phyloP scores from a whole-genome alignment of 306 rosid species.

The Mucuna pruriens region DNA sequence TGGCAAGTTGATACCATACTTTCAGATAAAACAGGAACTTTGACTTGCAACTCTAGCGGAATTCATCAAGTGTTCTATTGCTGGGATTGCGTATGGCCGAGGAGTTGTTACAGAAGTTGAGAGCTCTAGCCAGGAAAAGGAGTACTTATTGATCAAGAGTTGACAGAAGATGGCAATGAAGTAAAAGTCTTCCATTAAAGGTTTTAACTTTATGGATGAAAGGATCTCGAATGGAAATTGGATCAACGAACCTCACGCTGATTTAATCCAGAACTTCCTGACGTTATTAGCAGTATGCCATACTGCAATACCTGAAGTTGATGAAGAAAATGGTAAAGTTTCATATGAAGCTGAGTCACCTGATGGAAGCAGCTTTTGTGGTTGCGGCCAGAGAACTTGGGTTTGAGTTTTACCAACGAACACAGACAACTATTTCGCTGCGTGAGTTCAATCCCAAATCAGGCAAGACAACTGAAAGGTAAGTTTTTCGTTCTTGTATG shows the following conservation, averaged over 20 bases:
- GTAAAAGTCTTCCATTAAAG: constrained; percentile 59
- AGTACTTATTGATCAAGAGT: constrained; percentile 36
- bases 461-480: constrained; percentile 60
- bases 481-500: constrained; percentile 24
- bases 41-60: constrained; percentile 98
- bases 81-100: constrained; percentile 77
- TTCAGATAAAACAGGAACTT: constrained; percentile 94
- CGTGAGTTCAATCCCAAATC: constrained; percentile 64
- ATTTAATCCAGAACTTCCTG: constrained; percentile 68
- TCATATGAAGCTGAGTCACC: constrained; percentile 97
- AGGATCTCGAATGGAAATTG: constrained; percentile 79
- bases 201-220: constrained; percentile 81
- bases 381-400: constrained; percentile 92
- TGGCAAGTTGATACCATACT: constrained; percentile 91
- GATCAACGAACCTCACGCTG: constrained; percentile 64
- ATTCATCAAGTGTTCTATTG: constrained; percentile 92
- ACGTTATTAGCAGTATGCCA: constrained; percentile 80
- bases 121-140: constrained; percentile 71
- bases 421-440: constrained; percentile 68
- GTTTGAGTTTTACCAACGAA: constrained; percentile 82
- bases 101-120: constrained; percentile 95
- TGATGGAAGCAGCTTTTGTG: constrained; percentile 95
- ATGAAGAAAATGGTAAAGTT: constrained; percentile 67
- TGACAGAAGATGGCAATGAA: constrained; percentile 44
- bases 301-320: constrained; percentile 89